Base-by-base conservation (phyloP, 306 rosid genomes). In the Delonix regia region DNA sequence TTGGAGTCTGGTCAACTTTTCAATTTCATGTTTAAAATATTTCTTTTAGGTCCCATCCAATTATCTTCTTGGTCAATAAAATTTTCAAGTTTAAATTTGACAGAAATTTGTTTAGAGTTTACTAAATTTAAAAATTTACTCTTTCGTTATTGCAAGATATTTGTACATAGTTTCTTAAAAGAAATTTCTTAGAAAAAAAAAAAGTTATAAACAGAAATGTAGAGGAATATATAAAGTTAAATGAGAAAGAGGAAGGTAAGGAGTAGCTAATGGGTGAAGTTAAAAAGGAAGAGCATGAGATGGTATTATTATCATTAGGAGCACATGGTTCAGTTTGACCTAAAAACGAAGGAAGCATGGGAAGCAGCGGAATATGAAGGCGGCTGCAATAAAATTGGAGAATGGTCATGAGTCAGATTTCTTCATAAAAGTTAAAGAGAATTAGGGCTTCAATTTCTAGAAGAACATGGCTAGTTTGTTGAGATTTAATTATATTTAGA, bases 381-480 rank as follows among this genome's bases (percentile, higher is more conserved):
- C 24, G 64, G 64, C n/a, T 57, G 36, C 64, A 11, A 57, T 57
- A 57, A 57, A 57, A 24, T 25, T 57, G 64, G 64, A 57, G 30
- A 57, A 11, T 18, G 4, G 56, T n/a, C 22, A 1, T 0, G 2
- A n/a, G 24, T 18, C 56, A 51, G 56, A 24, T 47, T 47, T 47
- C 53, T 5, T 47, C 19, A 4, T 15, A 47, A 47, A 34, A 4
- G 4, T 3, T 5, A 5, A 2, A 38, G 33, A 30, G 33, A 30
- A 30, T 30, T n/a, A n/a, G 33, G 33, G 33, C 33, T 16, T 48
- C 3, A 4, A 15, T 16, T 48, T 48, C 53, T 48, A 48, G 53
- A 48, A 48, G 53, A 48, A 48, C n/a, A 15, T 13, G 15, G 7
- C 3, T 48, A 48, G 53, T 48, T 15, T 48, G 53, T 51, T 51